Evolutionary conservation across 2,329 filamentous ascomycete genomes (phyloP), one percentile per base, ranked within the genome.

Genomic region (Trichoderma guizhouense): DNA sequence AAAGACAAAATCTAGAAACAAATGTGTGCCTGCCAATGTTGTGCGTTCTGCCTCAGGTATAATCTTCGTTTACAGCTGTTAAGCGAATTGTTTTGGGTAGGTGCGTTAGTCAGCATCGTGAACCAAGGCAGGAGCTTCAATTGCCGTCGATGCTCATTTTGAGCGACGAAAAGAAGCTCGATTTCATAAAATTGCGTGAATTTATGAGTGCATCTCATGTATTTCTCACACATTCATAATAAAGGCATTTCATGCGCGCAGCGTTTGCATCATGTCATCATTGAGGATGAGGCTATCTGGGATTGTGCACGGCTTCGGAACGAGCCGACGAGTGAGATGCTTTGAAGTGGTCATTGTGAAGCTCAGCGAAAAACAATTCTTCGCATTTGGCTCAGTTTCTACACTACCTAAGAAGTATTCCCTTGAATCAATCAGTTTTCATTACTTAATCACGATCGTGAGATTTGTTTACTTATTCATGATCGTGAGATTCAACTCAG

Each of bases 351-450:
- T 7, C n/a, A 12, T 2, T 51, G 0, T 5, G 39, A 43, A n/a
- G 15, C 39, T 43, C 0, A 43, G 15, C n/a, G 2, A n/a, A 18
- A 1, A 2, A n/a, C 3, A 43, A 5, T 43, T 2, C 7, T n/a
- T n/a, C 9, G 15, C 15, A 43, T 18, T 4, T 5, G 1, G 2
- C 15, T 18, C 15, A 43, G 5, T 43, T 43, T 5, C 36, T n/a
- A 18, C 15, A 3, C 15, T n/a, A 43, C 7, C 2, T 51, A 1
- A 24, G 2, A 14, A 14, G 24, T 3, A 51, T 3, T 21, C 11
- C 3, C 5, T 2, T 51, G n/a, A 51, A 51, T 24, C 7, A n/a
- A 9, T 18, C n/a, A 5, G 1, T 12, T 12, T 24, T 28, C 26
- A 28, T n/a, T n/a, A n/a, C n/a, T n/a, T n/a, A n/a, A n/a, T n/a